Evolutionary conservation across 169 alveolate genomes (phyloP).

Genomic region (Plasmodium adleri): DNA sequence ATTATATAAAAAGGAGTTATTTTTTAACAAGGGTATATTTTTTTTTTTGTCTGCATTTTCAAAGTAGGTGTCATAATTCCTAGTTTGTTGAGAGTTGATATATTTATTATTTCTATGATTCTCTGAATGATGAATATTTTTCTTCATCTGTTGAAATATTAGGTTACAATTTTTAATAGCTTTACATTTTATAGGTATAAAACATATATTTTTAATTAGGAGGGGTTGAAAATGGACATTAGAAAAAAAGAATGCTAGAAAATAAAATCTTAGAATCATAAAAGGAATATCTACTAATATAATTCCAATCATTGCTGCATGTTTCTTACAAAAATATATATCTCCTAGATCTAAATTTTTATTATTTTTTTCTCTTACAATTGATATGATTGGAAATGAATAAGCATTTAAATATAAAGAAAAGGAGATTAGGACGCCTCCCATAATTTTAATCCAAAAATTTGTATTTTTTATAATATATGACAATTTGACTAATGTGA

Average conservation of each 20-base stretch:
- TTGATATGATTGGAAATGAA: slow-evolving; percentile 62
- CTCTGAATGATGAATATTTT: slow-evolving; percentile 34
- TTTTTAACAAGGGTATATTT: no score
- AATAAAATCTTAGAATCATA: slow-evolving; percentile 55
- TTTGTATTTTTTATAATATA: slow-evolving; percentile 46
- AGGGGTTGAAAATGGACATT: slow-evolving; percentile 52
- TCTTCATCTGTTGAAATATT: slow-evolving; percentile 28
- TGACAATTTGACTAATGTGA: slow-evolving; percentile 38
- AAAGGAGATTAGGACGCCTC: slow-evolving; percentile 61
- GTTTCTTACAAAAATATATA: slow-evolving; percentile 61
- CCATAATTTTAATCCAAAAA: slow-evolving; percentile 68
- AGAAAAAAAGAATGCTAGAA: slow-evolving; percentile 41
- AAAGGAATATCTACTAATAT: slow-evolving; percentile 53
- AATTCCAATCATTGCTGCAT: slow-evolving; percentile 59
- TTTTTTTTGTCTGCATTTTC: no score
- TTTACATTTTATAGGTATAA: slow-evolving; percentile 55
- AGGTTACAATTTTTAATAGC: slow-evolving; percentile 46
- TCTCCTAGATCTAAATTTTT: slow-evolving; percentile 68
- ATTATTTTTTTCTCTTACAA: slow-evolving; percentile 48
- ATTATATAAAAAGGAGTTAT: slow-evolving; percentile 1
- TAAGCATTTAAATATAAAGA: slow-evolving; percentile 56
- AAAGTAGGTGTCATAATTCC: no score
- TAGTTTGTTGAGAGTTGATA: no score
- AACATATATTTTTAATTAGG: slow-evolving; percentile 54
- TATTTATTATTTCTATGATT: no score